A percentile compares a stretch with the other conserved stretches of the same genome.
Conservation (phyloP, 495 filamentous ascomycete species). For the Chaetomium tenue region DNA sequence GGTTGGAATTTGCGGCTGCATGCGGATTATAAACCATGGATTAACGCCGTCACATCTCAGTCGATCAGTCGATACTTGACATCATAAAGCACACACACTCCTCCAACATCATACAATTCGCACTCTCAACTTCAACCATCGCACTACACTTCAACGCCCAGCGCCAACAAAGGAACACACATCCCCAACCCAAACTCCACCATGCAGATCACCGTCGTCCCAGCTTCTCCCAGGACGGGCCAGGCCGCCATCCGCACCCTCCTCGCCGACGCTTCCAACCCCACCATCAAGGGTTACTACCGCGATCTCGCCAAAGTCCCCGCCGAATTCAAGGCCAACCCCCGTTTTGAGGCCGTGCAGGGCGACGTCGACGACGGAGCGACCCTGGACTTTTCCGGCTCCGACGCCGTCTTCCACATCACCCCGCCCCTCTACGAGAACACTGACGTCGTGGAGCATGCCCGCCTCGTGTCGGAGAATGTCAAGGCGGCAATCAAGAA, state of each 20-base stretch:
- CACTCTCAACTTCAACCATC: not conserved
- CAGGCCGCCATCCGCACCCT: slow-evolving; percentile 30
- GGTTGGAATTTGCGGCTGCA: not conserved
- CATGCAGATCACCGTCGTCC: slow-evolving; percentile 30
- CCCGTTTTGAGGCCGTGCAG: slow-evolving; percentile 27
- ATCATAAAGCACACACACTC: too few relatives aligned
- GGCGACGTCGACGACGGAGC: slow-evolving; percentile 28
- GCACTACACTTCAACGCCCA: not conserved
- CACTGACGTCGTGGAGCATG: slow-evolving; percentile 19
- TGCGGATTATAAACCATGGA: not conserved
- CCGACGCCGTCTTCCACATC: slow-evolving; percentile 26
- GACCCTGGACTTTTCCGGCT: slow-evolving; percentile 22
- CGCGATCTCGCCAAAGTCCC: slow-evolving; percentile 28
- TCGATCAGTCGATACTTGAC: too few relatives aligned
- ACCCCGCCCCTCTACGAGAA: slow-evolving; percentile 25
- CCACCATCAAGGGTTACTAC: slow-evolving; percentile 27
- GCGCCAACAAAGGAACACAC: not conserved
- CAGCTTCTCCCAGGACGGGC: slow-evolving; percentile 29
- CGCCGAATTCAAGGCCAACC: slow-evolving; percentile 24
- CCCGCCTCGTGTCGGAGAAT: slow-evolving; percentile 22
- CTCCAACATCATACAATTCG: not conserved
- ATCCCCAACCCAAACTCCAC: not conserved
- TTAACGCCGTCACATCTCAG: not conserved
- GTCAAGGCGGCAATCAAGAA: slow-evolving; percentile 27
- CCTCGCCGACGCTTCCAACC: slow-evolving; percentile 21